phyloP scores from a whole-genome alignment of 345 rosid genomes.

The Lumnitzera racemosa region DNA sequence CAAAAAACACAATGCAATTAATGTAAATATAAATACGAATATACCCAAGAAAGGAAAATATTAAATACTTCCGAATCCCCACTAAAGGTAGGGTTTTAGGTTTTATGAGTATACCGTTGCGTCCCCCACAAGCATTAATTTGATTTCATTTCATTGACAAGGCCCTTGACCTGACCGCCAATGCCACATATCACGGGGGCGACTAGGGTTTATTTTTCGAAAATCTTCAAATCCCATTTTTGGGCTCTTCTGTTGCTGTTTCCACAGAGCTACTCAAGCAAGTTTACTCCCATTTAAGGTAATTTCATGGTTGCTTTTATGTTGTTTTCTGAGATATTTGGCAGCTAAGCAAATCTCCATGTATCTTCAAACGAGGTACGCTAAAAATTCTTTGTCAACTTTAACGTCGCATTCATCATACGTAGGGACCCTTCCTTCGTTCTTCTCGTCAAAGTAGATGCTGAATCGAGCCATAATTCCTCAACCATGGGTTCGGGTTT shows the following conservation, averaged over 20 bases:
- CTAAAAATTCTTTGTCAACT: no score
- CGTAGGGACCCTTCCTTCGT: no score
- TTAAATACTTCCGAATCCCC: slow-evolving; percentile 7
- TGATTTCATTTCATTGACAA: not conserved
- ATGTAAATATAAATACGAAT: no score
- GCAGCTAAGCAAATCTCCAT: slow-evolving; percentile 11
- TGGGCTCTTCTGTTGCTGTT: slow-evolving; percentile 11
- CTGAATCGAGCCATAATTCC: no score
- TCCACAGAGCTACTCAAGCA: slow-evolving; percentile 4
- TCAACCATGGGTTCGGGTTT: no score
- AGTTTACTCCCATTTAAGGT: slow-evolving; percentile 12
- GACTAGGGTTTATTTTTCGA: slow-evolving; percentile 13
- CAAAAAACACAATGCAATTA: no score
- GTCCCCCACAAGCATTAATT: slow-evolving; percentile 26
- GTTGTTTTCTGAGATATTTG: slow-evolving; percentile 8
- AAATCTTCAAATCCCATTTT: slow-evolving; percentile 22
- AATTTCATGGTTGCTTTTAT: no score
- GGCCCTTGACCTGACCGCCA: slow-evolving; percentile 11
- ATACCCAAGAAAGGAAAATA: not conserved
- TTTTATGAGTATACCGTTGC: slow-evolving; percentile 15
- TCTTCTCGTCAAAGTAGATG: no score
- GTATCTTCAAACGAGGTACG: not conserved
- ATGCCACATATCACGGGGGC: slow-evolving; percentile 1
- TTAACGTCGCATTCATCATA: no score
- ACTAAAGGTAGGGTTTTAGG: slow-evolving; percentile 13